Conservation (phyloP, 192 early-diverging fungal species). For the Backusella mclennaniae region DNA sequence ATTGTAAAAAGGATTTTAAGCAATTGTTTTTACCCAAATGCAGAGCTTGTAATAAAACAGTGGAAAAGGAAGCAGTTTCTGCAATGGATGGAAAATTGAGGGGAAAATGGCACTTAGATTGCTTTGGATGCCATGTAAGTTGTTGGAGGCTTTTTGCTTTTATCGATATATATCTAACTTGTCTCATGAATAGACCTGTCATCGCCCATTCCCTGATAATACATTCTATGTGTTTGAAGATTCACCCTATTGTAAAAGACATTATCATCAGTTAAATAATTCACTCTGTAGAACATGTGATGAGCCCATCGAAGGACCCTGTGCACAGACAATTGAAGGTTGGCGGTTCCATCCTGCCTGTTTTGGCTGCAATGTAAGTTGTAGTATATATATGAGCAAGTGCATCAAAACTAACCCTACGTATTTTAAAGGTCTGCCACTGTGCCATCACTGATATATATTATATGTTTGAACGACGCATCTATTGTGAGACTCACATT, state of each 20-base stretch:
- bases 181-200: constrained; percentile 49
- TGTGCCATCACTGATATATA: constrained; percentile 63
- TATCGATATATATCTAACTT: not conserved
- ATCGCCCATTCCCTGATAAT: constrained; percentile 69
- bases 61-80: constrained; percentile 72
- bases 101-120: constrained; percentile 69
- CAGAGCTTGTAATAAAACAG: constrained; percentile 55
- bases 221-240: constrained; percentile 89
- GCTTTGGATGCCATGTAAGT: constrained; percentile 64
- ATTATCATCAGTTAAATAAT: constrained; percentile 85
- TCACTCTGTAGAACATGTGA: constrained; percentile 79
- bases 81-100: constrained; percentile 68
- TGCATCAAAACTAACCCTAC: not conserved
- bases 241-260: constrained; percentile 78
- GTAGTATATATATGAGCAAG: not conserved
- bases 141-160: not conserved
- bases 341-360: constrained; percentile 85
- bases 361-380: constrained; percentile 68
- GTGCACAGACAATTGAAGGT: constrained; percentile 83
- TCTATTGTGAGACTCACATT: constrained; percentile 77
- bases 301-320: constrained; percentile 81
- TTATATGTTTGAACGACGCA: constrained; percentile 63
- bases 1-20: constrained; percentile 69
- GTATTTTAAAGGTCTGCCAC: constrained; percentile 44
- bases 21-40: constrained; percentile 67